Conservation (phyloP, 805 yeast genomes). For the Babjeviella inositovora region DNA sequence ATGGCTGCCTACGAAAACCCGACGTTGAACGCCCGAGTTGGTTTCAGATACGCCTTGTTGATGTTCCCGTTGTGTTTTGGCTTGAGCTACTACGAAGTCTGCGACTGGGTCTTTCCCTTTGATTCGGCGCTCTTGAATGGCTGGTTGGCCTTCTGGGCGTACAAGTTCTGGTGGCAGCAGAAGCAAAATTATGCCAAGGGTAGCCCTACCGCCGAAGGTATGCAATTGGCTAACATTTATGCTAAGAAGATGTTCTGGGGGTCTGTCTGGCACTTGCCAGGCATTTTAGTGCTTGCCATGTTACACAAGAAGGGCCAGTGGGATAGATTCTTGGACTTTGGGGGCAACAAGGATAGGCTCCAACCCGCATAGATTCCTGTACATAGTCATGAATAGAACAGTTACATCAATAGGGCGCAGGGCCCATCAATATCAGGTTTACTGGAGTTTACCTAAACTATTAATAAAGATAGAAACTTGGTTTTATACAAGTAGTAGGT, state of each 20-base stretch:
- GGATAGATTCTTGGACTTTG: conserved; percentile 45
- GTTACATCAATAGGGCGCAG: too few relatives aligned
- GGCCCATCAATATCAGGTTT: too few relatives aligned
- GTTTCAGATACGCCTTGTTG: conserved; percentile 73
- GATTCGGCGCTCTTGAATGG: conserved; percentile 75
- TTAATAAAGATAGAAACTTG: too few relatives aligned
- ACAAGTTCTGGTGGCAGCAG: conserved; percentile 78
- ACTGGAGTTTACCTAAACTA: too few relatives aligned
- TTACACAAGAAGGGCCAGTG: conserved; percentile 90
- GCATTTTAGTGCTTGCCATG: conserved; percentile 80
- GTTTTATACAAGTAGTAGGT: too few relatives aligned
- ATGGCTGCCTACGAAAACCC: conserved; percentile 96
- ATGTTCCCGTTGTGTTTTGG: conserved; percentile 93
- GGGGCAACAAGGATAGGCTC: conserved; percentile 10
- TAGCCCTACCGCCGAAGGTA: conserved; percentile 34
- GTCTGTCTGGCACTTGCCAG: conserved; percentile 88
- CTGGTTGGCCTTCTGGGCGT: conserved; percentile 74
- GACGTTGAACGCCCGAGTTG: conserved; percentile 80
- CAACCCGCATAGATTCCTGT: conserved; percentile 14
- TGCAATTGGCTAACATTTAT: conserved; percentile 41
- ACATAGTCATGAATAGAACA: too few relatives aligned
- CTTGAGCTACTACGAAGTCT: conserved; percentile 58
- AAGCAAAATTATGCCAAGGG: conserved; percentile 31
- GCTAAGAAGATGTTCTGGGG: conserved; percentile 90
- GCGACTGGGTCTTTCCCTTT: conserved; percentile 67